phyloP scores from a whole-genome alignment of 208 protist species.

The Porcisia hertigi region DNA sequence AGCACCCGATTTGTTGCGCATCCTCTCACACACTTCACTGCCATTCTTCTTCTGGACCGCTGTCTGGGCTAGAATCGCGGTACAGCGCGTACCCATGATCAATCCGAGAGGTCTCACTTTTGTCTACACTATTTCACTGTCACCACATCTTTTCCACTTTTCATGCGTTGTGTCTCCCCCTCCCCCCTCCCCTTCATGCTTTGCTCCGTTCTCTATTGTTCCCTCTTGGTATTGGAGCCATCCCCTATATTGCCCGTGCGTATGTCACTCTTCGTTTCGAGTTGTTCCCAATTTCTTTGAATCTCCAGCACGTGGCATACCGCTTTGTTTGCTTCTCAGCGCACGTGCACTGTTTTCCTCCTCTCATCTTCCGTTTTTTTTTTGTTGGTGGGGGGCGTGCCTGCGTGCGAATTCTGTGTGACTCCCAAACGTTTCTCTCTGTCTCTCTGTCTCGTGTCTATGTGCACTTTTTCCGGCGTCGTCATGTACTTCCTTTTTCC shows the following conservation, averaged over 20 bases:
- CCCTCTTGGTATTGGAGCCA: neutral
- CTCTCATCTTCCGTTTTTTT: neutral
- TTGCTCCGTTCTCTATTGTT: neutral
- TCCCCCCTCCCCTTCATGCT: conserved; percentile 1
- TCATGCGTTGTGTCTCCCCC: neutral
- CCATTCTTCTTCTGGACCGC: neutral
- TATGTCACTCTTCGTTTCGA: neutral
- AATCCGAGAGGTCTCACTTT: neutral
- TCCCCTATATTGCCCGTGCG: neutral
- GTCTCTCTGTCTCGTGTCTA: neutral
- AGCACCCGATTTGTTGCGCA: neutral
- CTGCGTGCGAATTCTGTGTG: neutral
- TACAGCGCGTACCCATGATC: neutral
- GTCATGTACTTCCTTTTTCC: too few species aligned
- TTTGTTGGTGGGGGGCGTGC: neutral
- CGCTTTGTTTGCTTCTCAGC: neutral
- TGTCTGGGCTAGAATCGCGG: neutral
- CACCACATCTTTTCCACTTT: neutral
- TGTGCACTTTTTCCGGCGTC: too few species aligned
- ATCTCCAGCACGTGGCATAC: neutral
- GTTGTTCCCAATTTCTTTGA: conserved; percentile 1
- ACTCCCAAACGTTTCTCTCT: neutral
- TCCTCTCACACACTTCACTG: neutral
- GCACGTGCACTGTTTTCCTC: neutral
- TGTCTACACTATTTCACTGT: neutral